Conservation (phyloP, 208 protist genomes). For the Plasmodiophora brassicae region DNA sequence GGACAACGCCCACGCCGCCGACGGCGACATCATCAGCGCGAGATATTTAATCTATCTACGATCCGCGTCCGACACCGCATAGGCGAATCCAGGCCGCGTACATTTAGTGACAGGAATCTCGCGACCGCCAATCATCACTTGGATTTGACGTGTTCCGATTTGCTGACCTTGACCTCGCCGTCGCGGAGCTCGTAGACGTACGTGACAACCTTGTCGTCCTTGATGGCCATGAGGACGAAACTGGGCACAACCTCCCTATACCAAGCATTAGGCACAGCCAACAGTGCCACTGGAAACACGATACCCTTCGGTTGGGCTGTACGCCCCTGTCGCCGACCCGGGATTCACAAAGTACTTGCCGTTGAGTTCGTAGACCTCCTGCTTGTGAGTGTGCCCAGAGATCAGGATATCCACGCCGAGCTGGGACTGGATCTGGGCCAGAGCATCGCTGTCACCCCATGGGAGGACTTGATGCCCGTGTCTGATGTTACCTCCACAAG, state of each 20-base stretch:
- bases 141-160: slow-evolving; percentile 20
- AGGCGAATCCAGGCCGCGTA: too few species aligned
- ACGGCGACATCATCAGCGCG: too few species aligned
- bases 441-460: slow-evolving; percentile 82
- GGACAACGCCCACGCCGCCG: too few species aligned
- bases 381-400: slow-evolving; percentile 84
- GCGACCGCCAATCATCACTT: slow-evolving; percentile 28
- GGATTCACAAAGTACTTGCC: slow-evolving; percentile 96
- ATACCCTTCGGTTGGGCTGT: background rate
- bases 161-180: slow-evolving; percentile 26
- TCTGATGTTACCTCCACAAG: slow-evolving; percentile 33
- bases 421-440: slow-evolving; percentile 84
- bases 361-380: slow-evolving; percentile 81
- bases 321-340: slow-evolving; percentile 90
- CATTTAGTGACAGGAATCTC: too few species aligned
- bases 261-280: background rate
- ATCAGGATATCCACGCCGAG: slow-evolving; percentile 96
- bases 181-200: slow-evolving; percentile 48
- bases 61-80: too few species aligned
- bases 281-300: too few species aligned
- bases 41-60: too few species aligned
- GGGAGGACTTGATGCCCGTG: slow-evolving; percentile 75
- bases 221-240: slow-evolving; percentile 50
- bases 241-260: slow-evolving; percentile 33
- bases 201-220: slow-evolving; percentile 46